Percentiles rank a stretch among this genome's conserved stretches.
Evolutionary conservation across 768 basidiomycete species (phyloP).

Genomic region (Mrakia frigida): DNA sequence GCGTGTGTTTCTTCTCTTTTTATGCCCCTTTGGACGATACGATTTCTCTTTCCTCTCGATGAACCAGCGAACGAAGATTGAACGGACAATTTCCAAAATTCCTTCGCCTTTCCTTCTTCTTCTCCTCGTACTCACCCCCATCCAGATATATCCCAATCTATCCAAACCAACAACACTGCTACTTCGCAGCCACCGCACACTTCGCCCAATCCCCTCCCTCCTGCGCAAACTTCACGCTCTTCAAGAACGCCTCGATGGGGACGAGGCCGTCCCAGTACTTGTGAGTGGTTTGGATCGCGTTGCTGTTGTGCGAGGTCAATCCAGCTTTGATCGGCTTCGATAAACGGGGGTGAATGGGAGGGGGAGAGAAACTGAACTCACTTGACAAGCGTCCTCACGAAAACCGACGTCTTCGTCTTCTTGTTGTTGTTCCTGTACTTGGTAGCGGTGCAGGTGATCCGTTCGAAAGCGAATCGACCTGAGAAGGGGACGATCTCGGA

Average conservation of each 20-base stretch:
- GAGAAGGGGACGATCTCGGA: conserved; percentile 15
- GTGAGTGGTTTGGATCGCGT: conserved; percentile 3
- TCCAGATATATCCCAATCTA: too few species aligned
- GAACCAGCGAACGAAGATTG: too few species aligned
- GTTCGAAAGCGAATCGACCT: conserved; percentile 11
- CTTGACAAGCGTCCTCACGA: not conserved
- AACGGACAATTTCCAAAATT: too few species aligned
- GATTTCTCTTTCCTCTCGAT: not conserved
- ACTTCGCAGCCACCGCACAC: not conserved
- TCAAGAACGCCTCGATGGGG: not conserved
- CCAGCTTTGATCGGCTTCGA: not conserved
- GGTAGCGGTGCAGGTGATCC: not conserved
- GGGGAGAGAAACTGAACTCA: not conserved
- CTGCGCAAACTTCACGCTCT: conserved; percentile 2
- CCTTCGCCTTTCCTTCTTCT: too few species aligned
- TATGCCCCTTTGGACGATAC: not conserved
- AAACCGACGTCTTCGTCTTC: not conserved
- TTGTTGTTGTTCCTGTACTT: not conserved
- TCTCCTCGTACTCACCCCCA: too few species aligned
- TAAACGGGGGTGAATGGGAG: too few species aligned
- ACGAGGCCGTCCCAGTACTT: not conserved
- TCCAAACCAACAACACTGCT: too few species aligned
- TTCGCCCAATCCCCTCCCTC: conserved; percentile 18
- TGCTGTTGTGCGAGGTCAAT: not conserved
- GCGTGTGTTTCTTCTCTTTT: not conserved